Base-by-base conservation (phyloP, 1,139 yeast species). In the Geotrichum restrictum region DNA sequence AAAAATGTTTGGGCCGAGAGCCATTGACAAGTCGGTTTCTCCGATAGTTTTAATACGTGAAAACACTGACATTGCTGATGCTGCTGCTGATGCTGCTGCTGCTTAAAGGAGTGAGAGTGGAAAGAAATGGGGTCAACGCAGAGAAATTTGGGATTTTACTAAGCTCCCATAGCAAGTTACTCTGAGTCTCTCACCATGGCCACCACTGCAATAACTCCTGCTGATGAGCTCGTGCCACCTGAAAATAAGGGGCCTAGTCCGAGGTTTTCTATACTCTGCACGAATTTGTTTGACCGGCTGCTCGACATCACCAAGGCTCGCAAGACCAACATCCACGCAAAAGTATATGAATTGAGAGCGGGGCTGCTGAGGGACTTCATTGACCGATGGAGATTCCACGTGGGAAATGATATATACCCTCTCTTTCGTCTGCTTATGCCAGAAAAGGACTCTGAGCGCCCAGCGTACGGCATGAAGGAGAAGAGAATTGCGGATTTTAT, bases 321-420 rank as follows among this genome's bases (percentile, higher is more conserved):
- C 11, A 53, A 56, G 3, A 50, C 56, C 2, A 57, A 57, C 10
- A 52, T 59, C 5, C 59, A 65, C 16, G 55, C 51, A 3, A 56
- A 62, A 18, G 56, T 69, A 2, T 56, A 54, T 13, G 61, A 60
- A 10, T 50, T 60, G 10, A 76, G 71, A 59, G 66, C 55, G 52
- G 67, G 59, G 57, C 69, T 65, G 49, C 74, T 70, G 54, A 69
- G 59, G 2, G 59, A 66, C 14, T 91, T 87, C 64, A 73, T 86
- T 45, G 66, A 71, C 2, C 70, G 77, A 22, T 89, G 89, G 83
- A 73, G 83, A 52, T 69, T 71, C 13, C 79, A 80, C 32, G 84
- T 87, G 2, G 96, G 96, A 0, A 66, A 74, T 32, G 82, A 89
- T 64, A 75, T 88, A 3, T 83, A 76, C 60, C 93, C 94, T 0